A percentile compares a stretch with the other conserved stretches of the same genome.
Evolutionary conservation across 1,284 basidiomycete species (phyloP).

Genomic region (Irpex rosettiformis): DNA sequence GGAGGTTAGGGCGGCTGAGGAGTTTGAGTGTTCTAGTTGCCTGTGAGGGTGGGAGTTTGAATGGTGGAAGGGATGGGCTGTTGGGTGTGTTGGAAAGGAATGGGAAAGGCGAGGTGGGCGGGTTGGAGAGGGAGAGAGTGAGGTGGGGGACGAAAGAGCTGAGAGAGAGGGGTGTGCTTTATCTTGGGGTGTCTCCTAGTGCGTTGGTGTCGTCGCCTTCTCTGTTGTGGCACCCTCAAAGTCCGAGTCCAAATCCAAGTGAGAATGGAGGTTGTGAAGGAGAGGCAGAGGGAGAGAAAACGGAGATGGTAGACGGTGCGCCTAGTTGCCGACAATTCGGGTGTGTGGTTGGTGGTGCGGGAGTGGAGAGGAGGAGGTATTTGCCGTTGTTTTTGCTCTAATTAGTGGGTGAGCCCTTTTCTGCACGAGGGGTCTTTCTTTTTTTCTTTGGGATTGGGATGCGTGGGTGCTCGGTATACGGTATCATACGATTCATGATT

Average conservation of each 20-base stretch:
- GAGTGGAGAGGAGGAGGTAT: not conserved
- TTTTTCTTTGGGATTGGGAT: too few species aligned
- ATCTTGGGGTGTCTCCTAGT: not conserved
- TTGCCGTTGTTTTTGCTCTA: constrained; percentile 1
- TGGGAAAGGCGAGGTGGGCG: not conserved
- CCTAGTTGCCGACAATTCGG: not conserved
- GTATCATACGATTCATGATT: too few species aligned
- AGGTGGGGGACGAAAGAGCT: not conserved
- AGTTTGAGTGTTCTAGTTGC: not conserved
- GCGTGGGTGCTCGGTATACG: too few species aligned
- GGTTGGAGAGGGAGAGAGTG: not conserved
- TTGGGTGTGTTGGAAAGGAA: not conserved
- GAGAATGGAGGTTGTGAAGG: not conserved
- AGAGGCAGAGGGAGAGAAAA: not conserved
- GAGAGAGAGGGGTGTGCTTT: not conserved
- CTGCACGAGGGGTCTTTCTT: too few species aligned
- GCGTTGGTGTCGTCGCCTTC: not conserved
- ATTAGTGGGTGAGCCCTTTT: not conserved
- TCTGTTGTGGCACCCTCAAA: too few species aligned
- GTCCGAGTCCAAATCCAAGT: too few species aligned
- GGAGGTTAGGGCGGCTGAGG: not conserved
- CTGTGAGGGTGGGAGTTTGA: too few species aligned
- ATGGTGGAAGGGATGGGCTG: not conserved
- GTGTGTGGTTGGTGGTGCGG: not conserved
- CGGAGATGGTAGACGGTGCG: not conserved